Percentiles rank a stretch among this genome's conserved stretches.
Conservation (phyloP, 306 rosid species). For the Pterocarpus santalinus region DNA sequence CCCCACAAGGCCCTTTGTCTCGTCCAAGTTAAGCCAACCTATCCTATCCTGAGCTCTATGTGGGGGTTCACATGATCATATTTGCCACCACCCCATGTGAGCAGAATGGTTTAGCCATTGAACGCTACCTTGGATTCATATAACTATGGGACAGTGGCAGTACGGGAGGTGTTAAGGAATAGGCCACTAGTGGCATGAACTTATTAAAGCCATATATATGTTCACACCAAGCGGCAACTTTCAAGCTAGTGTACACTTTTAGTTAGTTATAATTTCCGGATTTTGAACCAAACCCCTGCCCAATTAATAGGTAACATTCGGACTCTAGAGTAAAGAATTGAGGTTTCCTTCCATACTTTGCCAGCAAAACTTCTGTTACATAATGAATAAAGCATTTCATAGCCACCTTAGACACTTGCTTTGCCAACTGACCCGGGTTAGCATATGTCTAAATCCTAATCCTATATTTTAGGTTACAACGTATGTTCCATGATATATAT, state of each 20-base stretch:
- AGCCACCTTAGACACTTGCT: neutral
- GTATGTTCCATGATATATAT: neutral
- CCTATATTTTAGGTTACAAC: slow-evolving; percentile 21
- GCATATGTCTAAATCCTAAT: slow-evolving; percentile 26
- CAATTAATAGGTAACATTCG: neutral
- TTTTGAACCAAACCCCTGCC: neutral
- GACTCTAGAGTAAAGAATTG: neutral
- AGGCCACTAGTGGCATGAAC: no score
- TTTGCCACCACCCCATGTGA: neutral
- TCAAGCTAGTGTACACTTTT: neutral
- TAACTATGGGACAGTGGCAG: no score
- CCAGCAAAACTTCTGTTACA: neutral
- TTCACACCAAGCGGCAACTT: neutral
- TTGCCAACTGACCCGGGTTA: neutral
- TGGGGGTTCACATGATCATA: slow-evolving; percentile 1
- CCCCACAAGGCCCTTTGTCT: neutral
- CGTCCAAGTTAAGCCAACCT: neutral
- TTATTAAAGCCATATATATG: neutral
- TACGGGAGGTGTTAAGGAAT: no score
- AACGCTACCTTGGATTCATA: no score
- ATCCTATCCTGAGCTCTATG: neutral
- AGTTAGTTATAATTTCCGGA: neutral
- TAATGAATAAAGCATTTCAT: neutral
- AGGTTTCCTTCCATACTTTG: slow-evolving; percentile 5
- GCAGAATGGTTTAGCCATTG: neutral